These are phyloP conservation scores for Epithele typhae DNA, from an alignment of 768 basidiomycete species.

Conservation along the genomic window DNA sequence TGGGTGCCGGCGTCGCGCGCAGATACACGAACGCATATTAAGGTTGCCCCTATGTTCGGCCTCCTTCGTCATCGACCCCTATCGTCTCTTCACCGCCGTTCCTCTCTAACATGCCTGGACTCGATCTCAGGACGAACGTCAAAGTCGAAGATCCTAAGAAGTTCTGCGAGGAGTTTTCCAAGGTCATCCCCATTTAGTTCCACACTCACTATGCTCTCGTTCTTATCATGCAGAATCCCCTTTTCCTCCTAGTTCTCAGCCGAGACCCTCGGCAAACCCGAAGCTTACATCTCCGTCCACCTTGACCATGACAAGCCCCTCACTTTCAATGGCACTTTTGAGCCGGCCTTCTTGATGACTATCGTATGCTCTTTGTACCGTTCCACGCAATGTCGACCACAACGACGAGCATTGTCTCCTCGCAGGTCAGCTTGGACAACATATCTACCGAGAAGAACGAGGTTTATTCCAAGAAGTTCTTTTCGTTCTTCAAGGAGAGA, in stretches of 20 bases:
- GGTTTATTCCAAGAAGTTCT: slow-evolving; percentile 51
- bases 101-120: slow-evolving; percentile 30
- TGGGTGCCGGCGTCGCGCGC: too few relatives aligned
- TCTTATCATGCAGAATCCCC: neutral
- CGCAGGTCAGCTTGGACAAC: slow-evolving; percentile 55
- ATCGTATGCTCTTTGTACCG: slow-evolving; percentile 45
- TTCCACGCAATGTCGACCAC: neutral
- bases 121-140: slow-evolving; percentile 37
- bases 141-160: slow-evolving; percentile 31
- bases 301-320: slow-evolving; percentile 56
- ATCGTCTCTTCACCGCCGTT: neutral
- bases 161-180: slow-evolving; percentile 50
- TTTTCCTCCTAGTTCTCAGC: slow-evolving; percentile 49
- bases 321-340: slow-evolving; percentile 57
- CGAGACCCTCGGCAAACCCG: slow-evolving; percentile 49
- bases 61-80: neutral
- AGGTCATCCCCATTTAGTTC: too few relatives aligned
- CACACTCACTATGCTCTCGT: too few relatives aligned
- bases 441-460: slow-evolving; percentile 44
- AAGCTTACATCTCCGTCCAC: slow-evolving; percentile 48
- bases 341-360: slow-evolving; percentile 57
- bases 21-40: too few relatives aligned
- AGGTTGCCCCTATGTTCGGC: too few relatives aligned
- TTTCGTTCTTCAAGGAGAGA: slow-evolving; percentile 49
- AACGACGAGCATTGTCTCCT: neutral